phyloP scores from a whole-genome alignment of 2,329 filamentous ascomycete species.

The Karstenula rhodostoma region DNA sequence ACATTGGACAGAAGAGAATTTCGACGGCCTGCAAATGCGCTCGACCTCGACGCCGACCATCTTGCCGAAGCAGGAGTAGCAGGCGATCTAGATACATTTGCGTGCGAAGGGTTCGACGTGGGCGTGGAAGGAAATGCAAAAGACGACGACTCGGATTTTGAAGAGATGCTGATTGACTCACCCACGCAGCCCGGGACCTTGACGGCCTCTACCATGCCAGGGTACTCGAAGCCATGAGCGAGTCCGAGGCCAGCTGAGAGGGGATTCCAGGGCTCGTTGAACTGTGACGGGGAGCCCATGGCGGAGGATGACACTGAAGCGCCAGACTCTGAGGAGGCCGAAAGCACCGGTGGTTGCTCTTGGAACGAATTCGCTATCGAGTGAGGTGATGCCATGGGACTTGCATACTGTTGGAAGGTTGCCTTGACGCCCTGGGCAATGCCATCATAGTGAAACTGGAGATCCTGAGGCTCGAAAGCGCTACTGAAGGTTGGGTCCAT shows the following conservation, averaged over 20 bases:
- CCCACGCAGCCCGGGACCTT: conserved; percentile 57
- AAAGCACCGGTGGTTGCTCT: conserved; percentile 55
- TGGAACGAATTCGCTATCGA: conserved; percentile 58
- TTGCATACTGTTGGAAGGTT: conserved; percentile 46
- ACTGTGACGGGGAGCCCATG: conserved; percentile 64
- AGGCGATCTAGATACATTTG: conserved; percentile 43
- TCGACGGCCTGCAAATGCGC: conserved; percentile 20
- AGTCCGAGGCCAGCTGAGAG: conserved; percentile 64
- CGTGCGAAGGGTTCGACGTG: conserved; percentile 18
- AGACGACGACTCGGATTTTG: conserved; percentile 36
- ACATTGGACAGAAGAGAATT: conserved; percentile 42
- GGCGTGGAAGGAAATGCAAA: conserved; percentile 28
- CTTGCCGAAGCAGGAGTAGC: conserved; percentile 51
- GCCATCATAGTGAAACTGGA: conserved; percentile 47
- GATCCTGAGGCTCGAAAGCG: conserved; percentile 49
- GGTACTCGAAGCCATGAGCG: conserved; percentile 65
- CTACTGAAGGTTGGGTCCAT: conserved; percentile 49
- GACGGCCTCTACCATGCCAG: conserved; percentile 56
- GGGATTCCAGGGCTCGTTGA: conserved; percentile 67
- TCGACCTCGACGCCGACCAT: conserved; percentile 35
- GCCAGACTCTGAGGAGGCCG: conserved; percentile 60
- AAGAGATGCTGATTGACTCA: conserved; percentile 56
- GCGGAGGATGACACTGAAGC: conserved; percentile 61
- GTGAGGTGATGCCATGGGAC: conserved; percentile 53
- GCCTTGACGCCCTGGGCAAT: conserved; percentile 49